Evolutionary conservation across 2,329 filamentous ascomycete species (phyloP).

Genomic region (Tetracladium maxilliforme): DNA sequence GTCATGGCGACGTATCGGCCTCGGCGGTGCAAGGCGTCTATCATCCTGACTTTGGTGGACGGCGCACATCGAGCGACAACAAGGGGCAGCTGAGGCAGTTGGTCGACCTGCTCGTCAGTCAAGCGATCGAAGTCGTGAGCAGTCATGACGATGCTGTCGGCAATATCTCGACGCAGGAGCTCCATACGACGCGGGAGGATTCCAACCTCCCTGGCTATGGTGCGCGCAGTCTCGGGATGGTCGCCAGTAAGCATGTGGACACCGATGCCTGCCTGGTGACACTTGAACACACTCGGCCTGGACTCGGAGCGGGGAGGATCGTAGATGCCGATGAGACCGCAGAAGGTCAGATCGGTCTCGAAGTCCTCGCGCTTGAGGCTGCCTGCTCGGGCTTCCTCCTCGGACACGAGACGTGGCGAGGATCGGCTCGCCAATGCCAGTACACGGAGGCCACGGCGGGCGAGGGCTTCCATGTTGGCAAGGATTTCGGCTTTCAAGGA

Average conservation of each 20-base stretch:
- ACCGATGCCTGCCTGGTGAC: constrained; percentile 44
- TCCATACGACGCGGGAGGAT: constrained; percentile 38
- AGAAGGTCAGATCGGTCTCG: constrained; percentile 43
- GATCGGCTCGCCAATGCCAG: constrained; percentile 46
- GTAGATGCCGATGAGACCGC: constrained; percentile 59
- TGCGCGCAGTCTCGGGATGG: constrained; percentile 51
- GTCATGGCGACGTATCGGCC: constrained; percentile 60
- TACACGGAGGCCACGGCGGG: constrained; percentile 50
- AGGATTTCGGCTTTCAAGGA: constrained; percentile 33
- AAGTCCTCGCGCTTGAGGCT: constrained; percentile 35
- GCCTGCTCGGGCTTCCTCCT: constrained; percentile 19
- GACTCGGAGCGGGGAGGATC: constrained; percentile 59
- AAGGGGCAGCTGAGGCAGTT: constrained; percentile 42
- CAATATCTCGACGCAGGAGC: constrained; percentile 30
- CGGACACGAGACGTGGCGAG: constrained; percentile 24
- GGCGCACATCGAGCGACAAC: constrained; percentile 59
- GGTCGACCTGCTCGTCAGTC: constrained; percentile 46
- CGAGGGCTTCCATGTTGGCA: constrained; percentile 37
- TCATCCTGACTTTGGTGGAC: constrained; percentile 60
- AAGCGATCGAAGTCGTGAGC: constrained; percentile 48
- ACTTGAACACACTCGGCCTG: constrained; percentile 40
- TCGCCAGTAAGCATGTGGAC: constrained; percentile 60
- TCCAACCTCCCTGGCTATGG: constrained; percentile 50
- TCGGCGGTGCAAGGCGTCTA: constrained; percentile 57
- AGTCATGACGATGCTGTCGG: constrained; percentile 34